phyloP scores from a whole-genome alignment of 345 rosid genomes.

The Gossypium rotundifolium region DNA sequence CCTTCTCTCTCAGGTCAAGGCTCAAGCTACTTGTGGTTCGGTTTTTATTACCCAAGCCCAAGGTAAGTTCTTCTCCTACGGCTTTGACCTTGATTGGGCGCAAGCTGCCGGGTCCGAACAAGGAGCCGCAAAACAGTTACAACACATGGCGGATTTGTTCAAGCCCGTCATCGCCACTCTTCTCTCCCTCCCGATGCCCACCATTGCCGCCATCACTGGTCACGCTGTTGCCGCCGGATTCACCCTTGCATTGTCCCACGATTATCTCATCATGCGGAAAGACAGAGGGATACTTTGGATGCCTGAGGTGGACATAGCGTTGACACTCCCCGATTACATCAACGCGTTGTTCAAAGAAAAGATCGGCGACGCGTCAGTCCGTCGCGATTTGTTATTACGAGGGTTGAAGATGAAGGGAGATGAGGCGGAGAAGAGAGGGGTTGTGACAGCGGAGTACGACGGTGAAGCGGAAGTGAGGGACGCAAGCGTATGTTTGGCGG shows the following conservation, averaged over 20 bases:
- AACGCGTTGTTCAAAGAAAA: conserved; percentile 9
- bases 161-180: conserved; percentile 29
- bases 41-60: conserved; percentile 59
- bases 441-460: conserved; percentile 5
- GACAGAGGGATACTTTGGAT: conserved; percentile 22
- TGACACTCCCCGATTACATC: conserved; percentile 39
- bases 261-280: conserved; percentile 6
- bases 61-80: conserved; percentile 87
- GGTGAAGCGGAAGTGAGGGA: not conserved
- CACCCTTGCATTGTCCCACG: not conserved
- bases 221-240: conserved; percentile 61
- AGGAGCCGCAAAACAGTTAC: conserved; percentile 7
- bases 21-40: conserved; percentile 34
- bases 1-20: conserved; percentile 33
- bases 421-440: conserved; percentile 6
- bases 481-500: conserved; percentile 35
- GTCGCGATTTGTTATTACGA: not conserved
- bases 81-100: conserved; percentile 64
- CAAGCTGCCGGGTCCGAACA: conserved; percentile 15
- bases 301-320: conserved; percentile 63
- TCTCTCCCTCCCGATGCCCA: conserved; percentile 9
- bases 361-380: not conserved
- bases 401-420: conserved; percentile 17
- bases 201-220: conserved; percentile 28
- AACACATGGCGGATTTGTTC: conserved; percentile 39